A percentile compares a stretch with the other conserved stretches of the same genome.
Conservation (phyloP, 2,329 filamentous ascomycete species). For the Beauveria australis region DNA sequence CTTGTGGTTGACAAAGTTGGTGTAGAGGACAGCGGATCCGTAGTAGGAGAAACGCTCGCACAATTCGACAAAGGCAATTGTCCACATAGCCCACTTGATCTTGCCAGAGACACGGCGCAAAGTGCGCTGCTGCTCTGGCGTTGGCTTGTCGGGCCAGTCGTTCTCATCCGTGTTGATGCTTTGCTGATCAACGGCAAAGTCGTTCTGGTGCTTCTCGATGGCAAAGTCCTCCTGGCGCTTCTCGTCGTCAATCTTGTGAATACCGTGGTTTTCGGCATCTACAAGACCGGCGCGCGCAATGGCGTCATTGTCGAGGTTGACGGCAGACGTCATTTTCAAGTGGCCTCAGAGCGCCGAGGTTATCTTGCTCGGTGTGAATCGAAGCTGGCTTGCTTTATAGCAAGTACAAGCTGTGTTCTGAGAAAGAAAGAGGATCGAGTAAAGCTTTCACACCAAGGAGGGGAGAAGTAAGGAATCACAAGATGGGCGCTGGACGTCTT, state of each 20-base stretch:
- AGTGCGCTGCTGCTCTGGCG: conserved; percentile 52
- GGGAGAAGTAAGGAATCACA: not conserved
- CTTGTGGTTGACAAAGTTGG: conserved; percentile 53
- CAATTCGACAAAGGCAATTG: conserved; percentile 64
- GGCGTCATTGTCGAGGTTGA: conserved; percentile 28
- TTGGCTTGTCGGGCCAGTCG: conserved; percentile 38
- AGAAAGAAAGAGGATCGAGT: not conserved
- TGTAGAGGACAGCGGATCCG: conserved; percentile 60
- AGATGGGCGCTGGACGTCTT: not conserved
- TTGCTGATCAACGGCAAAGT: conserved; percentile 15
- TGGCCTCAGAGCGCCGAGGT: not conserved
- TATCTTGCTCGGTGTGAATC: not conserved
- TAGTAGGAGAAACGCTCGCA: conserved; percentile 76
- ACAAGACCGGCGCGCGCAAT: conserved; percentile 26
- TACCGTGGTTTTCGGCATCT: conserved; percentile 28
- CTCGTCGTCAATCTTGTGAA: conserved; percentile 17
- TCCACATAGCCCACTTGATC: conserved; percentile 59
- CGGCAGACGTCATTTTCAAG: conserved; percentile 26
- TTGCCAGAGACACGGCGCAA: conserved; percentile 56
- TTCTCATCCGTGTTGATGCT: conserved; percentile 20
- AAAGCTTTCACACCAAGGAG: not conserved
- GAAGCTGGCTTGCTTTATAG: not conserved
- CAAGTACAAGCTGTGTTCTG: not conserved
- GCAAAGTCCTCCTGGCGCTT: conserved; percentile 22
- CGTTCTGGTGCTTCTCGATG: conserved; percentile 14